phyloP scores from a whole-genome alignment of 2,329 filamentous ascomycete species.

The Colletotrichum nymphaeae region DNA sequence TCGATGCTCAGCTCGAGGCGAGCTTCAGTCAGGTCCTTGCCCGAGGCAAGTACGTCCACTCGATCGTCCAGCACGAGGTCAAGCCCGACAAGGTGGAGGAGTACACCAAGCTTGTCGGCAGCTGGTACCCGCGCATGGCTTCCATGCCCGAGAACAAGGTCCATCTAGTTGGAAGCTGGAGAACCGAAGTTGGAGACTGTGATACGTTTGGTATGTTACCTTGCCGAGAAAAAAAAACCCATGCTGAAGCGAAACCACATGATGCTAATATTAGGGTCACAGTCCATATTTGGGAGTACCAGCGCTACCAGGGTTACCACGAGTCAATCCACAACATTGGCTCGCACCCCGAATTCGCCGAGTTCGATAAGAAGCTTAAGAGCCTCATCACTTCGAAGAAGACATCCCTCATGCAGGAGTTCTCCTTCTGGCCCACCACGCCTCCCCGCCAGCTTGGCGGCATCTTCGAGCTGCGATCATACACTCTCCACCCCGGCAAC shows the following conservation, averaged over 20 bases:
- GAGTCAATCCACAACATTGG: conserved; percentile 88
- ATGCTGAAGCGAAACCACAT: conserved; percentile 13
- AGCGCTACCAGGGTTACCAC: conserved; percentile 96
- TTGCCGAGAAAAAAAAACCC: not conserved
- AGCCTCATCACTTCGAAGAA: conserved; percentile 86
- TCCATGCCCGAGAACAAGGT: conserved; percentile 89
- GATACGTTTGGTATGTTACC: conserved; percentile 86
- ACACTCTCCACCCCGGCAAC: conserved; percentile 95
- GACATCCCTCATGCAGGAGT: conserved; percentile 97
- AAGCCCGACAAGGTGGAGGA: conserved; percentile 96
- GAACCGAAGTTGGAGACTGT: conserved; percentile 96
- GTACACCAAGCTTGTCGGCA: conserved; percentile 88
- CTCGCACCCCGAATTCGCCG: conserved; percentile 82
- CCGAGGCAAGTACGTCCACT: conserved; percentile 97
- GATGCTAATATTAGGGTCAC: conserved; percentile 31
- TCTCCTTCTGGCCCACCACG: conserved; percentile 98
- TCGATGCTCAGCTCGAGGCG: conserved; percentile 95
- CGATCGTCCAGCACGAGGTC: conserved; percentile 95
- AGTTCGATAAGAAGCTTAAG: conserved; percentile 87
- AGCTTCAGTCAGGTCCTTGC: conserved; percentile 96
- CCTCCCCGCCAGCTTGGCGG: conserved; percentile 90
- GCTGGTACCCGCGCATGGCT: conserved; percentile 94
- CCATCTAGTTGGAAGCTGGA: conserved; percentile 96
- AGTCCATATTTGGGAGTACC: conserved; percentile 99
- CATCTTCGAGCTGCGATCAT: conserved; percentile 94